Base-by-base conservation (phyloP, 176 grass and related monocot genomes). In the Triticum timopheevii region DNA sequence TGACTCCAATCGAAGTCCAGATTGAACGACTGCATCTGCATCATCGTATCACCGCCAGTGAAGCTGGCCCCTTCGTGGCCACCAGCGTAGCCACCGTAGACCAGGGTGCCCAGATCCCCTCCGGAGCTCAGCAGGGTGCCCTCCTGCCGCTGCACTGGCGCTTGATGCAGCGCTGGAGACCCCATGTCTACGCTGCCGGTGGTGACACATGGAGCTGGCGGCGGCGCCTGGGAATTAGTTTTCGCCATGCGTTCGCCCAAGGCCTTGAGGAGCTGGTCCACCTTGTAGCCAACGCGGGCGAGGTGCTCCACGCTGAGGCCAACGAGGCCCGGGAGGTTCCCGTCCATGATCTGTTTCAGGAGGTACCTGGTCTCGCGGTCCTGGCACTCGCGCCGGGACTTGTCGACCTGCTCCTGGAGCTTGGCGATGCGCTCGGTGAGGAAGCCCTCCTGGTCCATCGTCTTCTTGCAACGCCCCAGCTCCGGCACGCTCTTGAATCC, bases 401-500 rank as follows among this genome's bases (percentile, higher is more conserved):
- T 92, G 2, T 27, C 1, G 1, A 84, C 22, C 22, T 90, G 62
- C 1, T 71, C 62, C 28, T 36, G 20, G 3, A 88, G 67, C 76
- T 84, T 88, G 40, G 7, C 2, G 17, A 74, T 36, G 15, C 86
- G 63, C 10, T 49, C 11, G 0, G 39, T 25, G 10, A 92, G 90
- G 35, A 90, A 86, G 1, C 38, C 52, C 33, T 87, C 87, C 10
- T 74, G 66, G 25, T 90, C 83, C 22, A 68, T 3, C 33, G 59
- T 84, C 23, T 88, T 88, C 47, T 81, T 85, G 67, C 39, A 76
- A 28, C 71, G 40, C 24, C 86, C 52, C 19, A 80, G 16, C 24
- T 92, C 75, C 2, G 86, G 85, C 68, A 73, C 58, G 35, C 16
- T 11, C 20, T 36, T 77, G 71, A 89, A 92, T 7, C 17, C 67